A percentile compares a stretch with the other conserved stretches of the same genome.
Conservation (phyloP, 2,329 filamentous ascomycete genomes). For the Xylaria sp. region DNA sequence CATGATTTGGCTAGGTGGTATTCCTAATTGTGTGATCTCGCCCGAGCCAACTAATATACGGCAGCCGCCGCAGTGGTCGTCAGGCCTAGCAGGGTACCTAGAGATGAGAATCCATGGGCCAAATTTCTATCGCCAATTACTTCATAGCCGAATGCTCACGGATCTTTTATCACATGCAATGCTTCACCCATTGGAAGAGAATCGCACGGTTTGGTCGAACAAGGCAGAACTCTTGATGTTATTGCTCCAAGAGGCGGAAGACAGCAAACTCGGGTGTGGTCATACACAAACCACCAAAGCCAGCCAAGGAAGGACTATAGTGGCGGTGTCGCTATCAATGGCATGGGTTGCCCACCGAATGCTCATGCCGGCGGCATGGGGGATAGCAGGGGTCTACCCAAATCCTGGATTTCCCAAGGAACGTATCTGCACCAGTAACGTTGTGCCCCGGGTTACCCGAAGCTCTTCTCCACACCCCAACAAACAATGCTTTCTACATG, state of each 20-base stretch:
- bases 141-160: background rate
- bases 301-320: background rate
- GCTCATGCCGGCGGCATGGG: background rate
- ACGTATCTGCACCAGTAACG: background rate
- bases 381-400: background rate
- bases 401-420: background rate
- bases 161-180: background rate
- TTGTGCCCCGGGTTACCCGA: background rate
- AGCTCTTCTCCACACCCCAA: background rate
- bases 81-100: too few relatives aligned
- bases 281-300: background rate
- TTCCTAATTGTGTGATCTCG: background rate
- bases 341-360: background rate
- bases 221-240: background rate
- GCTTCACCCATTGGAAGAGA: background rate
- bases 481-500: background rate
- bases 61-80: too few relatives aligned
- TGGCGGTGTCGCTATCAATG: background rate
- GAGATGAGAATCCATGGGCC: background rate
- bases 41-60: background rate
- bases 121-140: background rate
- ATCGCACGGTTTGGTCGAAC: background rate
- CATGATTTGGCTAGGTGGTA: background rate
- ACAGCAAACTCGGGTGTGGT: background rate
- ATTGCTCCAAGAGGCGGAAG: background rate